These are phyloP conservation scores for Elsinoe necatrix DNA, from an alignment of 2,329 filamentous ascomycete species.

Conservation along the genomic window DNA sequence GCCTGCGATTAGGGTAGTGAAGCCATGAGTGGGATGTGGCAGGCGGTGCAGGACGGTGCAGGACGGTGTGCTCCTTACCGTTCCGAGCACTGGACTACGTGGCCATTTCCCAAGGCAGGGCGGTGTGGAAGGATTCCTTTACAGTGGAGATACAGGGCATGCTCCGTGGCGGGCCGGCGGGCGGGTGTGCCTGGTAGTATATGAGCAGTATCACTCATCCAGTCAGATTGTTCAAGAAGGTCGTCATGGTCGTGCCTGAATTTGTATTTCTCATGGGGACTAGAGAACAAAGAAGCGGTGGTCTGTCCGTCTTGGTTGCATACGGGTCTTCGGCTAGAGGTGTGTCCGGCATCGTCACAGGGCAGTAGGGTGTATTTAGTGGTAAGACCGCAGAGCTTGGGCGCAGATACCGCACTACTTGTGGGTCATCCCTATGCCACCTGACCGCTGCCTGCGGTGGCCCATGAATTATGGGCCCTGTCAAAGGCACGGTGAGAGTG, in stretches of 20 bases:
- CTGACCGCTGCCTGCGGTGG: constrained; percentile 5
- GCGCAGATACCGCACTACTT: constrained; percentile 3
- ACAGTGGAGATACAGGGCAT: not conserved
- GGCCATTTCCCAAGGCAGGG: constrained; percentile 3
- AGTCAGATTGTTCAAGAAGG: not conserved
- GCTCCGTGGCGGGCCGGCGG: constrained; percentile 1
- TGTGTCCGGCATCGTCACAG: not conserved
- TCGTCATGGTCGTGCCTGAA: not conserved
- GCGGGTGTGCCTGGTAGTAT: not conserved
- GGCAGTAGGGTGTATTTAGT: not conserved
- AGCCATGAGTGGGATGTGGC: not conserved
- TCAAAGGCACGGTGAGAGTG: constrained; percentile 8
- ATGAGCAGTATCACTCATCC: not conserved
- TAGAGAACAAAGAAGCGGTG: constrained; percentile 3
- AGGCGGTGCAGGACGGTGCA: not conserved
- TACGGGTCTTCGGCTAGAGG: constrained; percentile 4
- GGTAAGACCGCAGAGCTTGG: constrained; percentile 1
- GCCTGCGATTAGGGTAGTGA: constrained; percentile 9
- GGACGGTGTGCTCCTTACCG: not conserved
- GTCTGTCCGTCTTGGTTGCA: constrained; percentile 5
- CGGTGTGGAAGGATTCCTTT: constrained; percentile 4
- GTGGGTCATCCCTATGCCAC: not conserved
- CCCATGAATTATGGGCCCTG: not conserved
- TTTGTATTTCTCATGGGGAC: not conserved
- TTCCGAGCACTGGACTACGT: not conserved